Evolutionary conservation across 805 yeast genomes (phyloP), one percentile per base, ranked within the genome.

Genomic region (Kuraishia molischiana): DNA sequence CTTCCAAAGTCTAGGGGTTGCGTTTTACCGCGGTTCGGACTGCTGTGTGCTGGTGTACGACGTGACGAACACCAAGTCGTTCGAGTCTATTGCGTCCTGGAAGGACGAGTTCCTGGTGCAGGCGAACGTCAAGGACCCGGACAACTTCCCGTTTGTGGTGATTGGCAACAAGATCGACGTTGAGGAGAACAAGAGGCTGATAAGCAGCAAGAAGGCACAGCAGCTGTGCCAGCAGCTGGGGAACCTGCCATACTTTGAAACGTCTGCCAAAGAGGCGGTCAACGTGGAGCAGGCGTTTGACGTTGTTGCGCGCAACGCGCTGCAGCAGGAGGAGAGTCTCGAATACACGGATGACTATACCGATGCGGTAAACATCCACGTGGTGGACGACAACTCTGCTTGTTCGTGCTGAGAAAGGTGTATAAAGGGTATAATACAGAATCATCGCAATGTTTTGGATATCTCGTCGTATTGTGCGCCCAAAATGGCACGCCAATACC

Each of bases 1-100:
- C 52, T 90, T 90, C 70, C 97, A 92, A 62, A 81, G 94, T 41
- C 67, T 90, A 44, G 97, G 97, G 13, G 97, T 90, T 32, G 97
- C 97, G 0, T 90, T 90, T 58, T 90, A 92, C 60, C 71, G 98
- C 51, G 97, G 97, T 28, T 96, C 97, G 1, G 97, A 92, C 60
- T 92, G 97, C 62, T 92, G 97, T 63, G 96, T 90, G 8, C 69
- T 90, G 42, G 95, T 92, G 48, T 90, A 84, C 57, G 98, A 90
- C 56, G 97, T 92, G 36, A 90, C 95, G 44, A 92, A 92, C 62
- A 81, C 85, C 44, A 89, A 90, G 62, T 84, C 95, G 4, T 85
- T 90, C 61, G 95, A 90, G 56, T 80, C 82, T 50, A 69, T 92
- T 43, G 79, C 84, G 37, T 73, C 84, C 40, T 90, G 97, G 97